A percentile compares a stretch with the other conserved stretches of the same genome.
phyloP scores from a whole-genome alignment of 73 alveolate genomes.

The Paramecium octaurelia region DNA sequence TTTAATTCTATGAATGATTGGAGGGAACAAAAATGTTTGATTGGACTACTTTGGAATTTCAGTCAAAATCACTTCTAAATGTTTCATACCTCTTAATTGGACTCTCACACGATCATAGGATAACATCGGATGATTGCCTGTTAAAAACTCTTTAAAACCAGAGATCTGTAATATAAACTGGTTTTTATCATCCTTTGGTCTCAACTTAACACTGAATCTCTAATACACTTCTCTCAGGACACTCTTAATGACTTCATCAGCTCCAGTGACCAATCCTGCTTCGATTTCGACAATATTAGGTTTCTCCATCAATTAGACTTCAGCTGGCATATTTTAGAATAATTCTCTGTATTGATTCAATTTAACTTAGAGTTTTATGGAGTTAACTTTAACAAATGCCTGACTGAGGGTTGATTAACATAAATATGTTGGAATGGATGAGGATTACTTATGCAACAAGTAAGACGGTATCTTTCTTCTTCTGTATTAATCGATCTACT shows the following conservation, averaged over 20 bases:
- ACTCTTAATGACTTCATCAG: constrained; percentile 83
- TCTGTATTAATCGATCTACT: constrained; percentile 31
- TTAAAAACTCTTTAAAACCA: constrained; percentile 81
- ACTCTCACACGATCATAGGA: constrained; percentile 87
- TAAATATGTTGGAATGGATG: constrained; percentile 55
- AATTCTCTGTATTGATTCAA: constrained; percentile 63
- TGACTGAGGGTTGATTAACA: constrained; percentile 68
- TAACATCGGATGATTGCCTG: constrained; percentile 85
- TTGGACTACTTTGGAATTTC: constrained; percentile 43
- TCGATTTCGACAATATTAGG: constrained; percentile 54
- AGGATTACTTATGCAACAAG: constrained; percentile 54
- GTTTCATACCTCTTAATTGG: constrained; percentile 75
- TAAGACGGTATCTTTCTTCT: constrained; percentile 62
- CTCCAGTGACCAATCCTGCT: constrained; percentile 65
- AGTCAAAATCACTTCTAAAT: constrained; percentile 51
- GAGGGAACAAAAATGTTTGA: constrained; percentile 54
- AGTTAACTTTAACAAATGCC: constrained; percentile 76
- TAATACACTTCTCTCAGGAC: constrained; percentile 68
- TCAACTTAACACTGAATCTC: constrained; percentile 50
- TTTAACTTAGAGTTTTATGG: constrained; percentile 69
- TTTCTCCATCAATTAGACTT: background rate
- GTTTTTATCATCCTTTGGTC: constrained; percentile 64
- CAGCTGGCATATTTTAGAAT: constrained; percentile 17
- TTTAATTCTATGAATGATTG: constrained; percentile 21
- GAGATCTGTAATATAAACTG: constrained; percentile 75